Evolutionary conservation across 768 basidiomycete species (phyloP), one percentile per base, ranked within the genome.

Genomic region (Asterophora lycoperdoides): DNA sequence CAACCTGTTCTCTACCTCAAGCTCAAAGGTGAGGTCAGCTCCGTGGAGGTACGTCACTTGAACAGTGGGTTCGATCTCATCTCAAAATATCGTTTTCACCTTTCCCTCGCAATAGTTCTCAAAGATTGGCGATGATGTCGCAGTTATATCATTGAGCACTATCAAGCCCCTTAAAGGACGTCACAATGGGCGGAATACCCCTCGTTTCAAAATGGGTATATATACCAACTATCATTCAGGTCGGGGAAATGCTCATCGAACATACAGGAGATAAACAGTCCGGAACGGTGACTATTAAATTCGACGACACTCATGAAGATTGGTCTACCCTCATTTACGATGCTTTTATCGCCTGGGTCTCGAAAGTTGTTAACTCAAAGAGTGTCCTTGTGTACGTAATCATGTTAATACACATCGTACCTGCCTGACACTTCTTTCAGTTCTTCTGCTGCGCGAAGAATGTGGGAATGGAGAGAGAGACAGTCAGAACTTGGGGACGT

Each of bases 221-320:
- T 52, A 1, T 32, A 11, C 17, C 5, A 38, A 18, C 13, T 17
- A 28, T 13, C 41, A 44, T 17, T 43, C n/a, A 9, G n/a, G 29
- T 26, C 15, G 30, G 15, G 18, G 35, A 3, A 8, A 35, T n/a
- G 13, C 26, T 32, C 10, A 34, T 18, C 5, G 34, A 14, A 33
- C 32, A 20, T 18, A 32, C 26, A 59, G 57, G 56, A 32, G 54
- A 46, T 10, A 43, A 41, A 2, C 46, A 28, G 17, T 32, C 48
- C 9, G 63, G 65, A 8, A 36, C 51, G 2, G 55, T 64, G 19
- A 46, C 49, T 15, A 28, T 64, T 14, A 56, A 50, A 44, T 54
- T 64, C 23, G 55, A 64, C 18, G 41, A 6, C 15, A 8, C 10
- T 28, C 14, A 29, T 35, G 33, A 41, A 5, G 34, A 42, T 15